Evolutionary conservation across 306 rosid genomes (phyloP).

Genomic region (Vigna angularis): DNA sequence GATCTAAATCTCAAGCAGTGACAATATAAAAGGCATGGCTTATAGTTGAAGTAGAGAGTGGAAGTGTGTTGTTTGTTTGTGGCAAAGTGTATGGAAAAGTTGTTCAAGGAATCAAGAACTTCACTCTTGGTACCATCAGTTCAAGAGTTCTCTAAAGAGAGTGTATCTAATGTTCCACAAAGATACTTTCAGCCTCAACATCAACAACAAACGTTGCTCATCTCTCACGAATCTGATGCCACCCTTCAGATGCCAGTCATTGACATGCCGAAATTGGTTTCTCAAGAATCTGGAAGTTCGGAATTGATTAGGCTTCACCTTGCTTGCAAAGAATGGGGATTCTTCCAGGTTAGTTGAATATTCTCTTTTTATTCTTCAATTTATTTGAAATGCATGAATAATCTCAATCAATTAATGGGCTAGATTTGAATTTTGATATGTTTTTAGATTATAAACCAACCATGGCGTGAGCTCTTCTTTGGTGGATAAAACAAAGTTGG

Average conservation of each 20-base stretch:
- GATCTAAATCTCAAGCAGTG: too few relatives aligned
- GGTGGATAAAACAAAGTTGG: background rate
- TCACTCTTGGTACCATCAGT: background rate
- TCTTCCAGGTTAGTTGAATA: slow-evolving; percentile 43
- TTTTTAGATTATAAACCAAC: background rate
- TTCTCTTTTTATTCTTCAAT: background rate
- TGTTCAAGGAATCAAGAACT: background rate
- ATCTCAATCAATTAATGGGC: background rate
- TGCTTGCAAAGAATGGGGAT: slow-evolving; percentile 55
- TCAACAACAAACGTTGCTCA: background rate
- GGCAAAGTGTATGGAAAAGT: too few relatives aligned
- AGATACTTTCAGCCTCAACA: slow-evolving; percentile 45
- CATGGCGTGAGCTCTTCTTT: background rate
- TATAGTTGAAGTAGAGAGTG: background rate
- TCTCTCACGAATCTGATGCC: background rate
- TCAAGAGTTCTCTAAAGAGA: slow-evolving; percentile 39
- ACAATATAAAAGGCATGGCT: too few relatives aligned
- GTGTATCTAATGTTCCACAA: background rate
- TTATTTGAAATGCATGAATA: background rate
- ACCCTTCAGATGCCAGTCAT: slow-evolving; percentile 44
- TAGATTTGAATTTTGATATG: background rate
- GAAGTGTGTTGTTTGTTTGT: too few relatives aligned
- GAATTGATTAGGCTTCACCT: slow-evolving; percentile 48
- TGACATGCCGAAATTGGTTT: slow-evolving; percentile 40
- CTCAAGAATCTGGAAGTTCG: slow-evolving; percentile 1